phyloP scores from a whole-genome alignment of 768 basidiomycete genomes.

The Rhizopogon roseolus region DNA sequence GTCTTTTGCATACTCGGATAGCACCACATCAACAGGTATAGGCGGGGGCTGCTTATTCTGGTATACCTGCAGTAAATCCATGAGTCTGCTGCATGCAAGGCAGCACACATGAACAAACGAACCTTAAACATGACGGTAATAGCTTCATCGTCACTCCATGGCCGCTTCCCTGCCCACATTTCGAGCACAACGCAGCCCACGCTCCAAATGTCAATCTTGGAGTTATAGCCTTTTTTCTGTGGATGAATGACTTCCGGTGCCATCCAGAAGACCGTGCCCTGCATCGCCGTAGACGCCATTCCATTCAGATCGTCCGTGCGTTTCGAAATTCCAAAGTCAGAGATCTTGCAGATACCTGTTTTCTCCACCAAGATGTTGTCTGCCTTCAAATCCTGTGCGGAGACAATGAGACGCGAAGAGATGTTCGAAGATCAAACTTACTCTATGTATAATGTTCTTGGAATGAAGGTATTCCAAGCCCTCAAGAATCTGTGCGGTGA shows the following conservation, averaged over 20 bases:
- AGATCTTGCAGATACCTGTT: constrained; percentile 92
- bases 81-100: not conserved
- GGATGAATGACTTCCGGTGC: constrained; percentile 92
- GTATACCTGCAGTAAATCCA: constrained; percentile 54
- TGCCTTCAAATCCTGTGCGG: constrained; percentile 82
- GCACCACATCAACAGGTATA: constrained; percentile 74
- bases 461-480: constrained; percentile 93
- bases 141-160: constrained; percentile 89
- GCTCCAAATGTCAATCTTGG: constrained; percentile 98
- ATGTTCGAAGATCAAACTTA: constrained; percentile 24
- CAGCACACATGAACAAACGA: constrained; percentile 10
- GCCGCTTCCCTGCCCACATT: constrained; percentile 97
- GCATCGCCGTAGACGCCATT: constrained; percentile 86
- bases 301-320: constrained; percentile 82
- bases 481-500: constrained; percentile 85
- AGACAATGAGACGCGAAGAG: constrained; percentile 2
- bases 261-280: constrained; percentile 99
- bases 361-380: constrained; percentile 97
- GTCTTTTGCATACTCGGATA: constrained; percentile 75
- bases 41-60: constrained; percentile 84
- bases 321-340: constrained; percentile 99
- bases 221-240: constrained; percentile 87
- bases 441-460: constrained; percentile 88
- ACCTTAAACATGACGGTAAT: constrained; percentile 96
- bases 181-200: constrained; percentile 97